Base-by-base conservation (phyloP, 495 filamentous ascomycete species). In the Cryomyces minteri region DNA sequence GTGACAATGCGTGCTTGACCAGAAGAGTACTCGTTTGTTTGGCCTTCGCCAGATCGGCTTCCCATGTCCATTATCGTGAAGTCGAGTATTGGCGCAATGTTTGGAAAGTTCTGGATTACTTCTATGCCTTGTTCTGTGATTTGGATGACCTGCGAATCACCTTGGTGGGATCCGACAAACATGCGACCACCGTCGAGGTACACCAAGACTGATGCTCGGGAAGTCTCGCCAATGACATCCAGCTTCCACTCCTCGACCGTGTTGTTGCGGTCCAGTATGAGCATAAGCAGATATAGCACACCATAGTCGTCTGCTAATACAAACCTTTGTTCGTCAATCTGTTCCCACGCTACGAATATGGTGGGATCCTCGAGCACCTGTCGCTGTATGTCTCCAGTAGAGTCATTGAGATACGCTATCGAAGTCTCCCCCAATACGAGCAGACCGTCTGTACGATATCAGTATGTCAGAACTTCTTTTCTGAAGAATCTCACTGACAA, bases 21-120 rank as follows among this genome's bases (percentile, higher is more conserved):
- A 5, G 88, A 93, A 0, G 87, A 94, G 43, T 78, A 95, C 55
- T 92, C 86, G 51, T 90, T 92, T 0, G 73, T 78, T 34, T 83
- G 75, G 29, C 76, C 77, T 48, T 88, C 84, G 40, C 75, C 76
- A 43, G 78, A 73, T 29, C 85, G 72, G 49, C 80, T 88, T 0
- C 88, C 87, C 67, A 95, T 79, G 56, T 96, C 88, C 82, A 96
- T 92, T 8, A 96, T 74, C 5, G 80, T 80, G 44, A 96, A 94
- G 55, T 99, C 90, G 10, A 94, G 60, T 39, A 96, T 82, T 1
- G 90, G 90, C 0, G 83, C 87, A 57, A 94, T 81, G 53, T 92
- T 96, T 7, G 74, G 62, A 43, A 95, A 62, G 0, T 75, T 81
- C 61, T 96, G 85, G 7, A 93, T 62, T 3, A 86, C 58, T 34